Conservation (phyloP, 1,284 basidiomycete species). For the Bondarzewia mesenterica region DNA sequence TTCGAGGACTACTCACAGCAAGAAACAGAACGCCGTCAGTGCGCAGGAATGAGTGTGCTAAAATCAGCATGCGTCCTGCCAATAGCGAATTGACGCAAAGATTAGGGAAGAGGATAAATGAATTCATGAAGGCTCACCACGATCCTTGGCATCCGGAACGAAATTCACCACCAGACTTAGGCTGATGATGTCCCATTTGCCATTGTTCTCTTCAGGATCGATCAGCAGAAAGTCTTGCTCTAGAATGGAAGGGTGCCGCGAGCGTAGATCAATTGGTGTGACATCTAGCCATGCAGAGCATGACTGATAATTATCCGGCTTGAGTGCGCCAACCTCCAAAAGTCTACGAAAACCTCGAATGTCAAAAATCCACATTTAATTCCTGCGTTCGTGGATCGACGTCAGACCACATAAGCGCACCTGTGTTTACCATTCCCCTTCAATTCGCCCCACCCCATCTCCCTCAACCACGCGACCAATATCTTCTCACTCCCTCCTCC, state of each 20-base stretch:
- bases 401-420: constrained; percentile 24
- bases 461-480: constrained; percentile 66
- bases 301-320: constrained; percentile 68
- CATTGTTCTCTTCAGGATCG: constrained; percentile 35
- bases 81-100: constrained; percentile 1
- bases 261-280: constrained; percentile 73
- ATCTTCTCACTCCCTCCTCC: constrained; percentile 83
- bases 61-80: constrained; percentile 65
- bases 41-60: constrained; percentile 56
- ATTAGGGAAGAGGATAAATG: no score
- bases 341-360: constrained; percentile 41
- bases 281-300: constrained; percentile 65
- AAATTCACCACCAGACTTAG: constrained; percentile 86
- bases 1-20: constrained; percentile 33
- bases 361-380: no score
- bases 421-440: constrained; percentile 26
- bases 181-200: constrained; percentile 71
- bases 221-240: constrained; percentile 79
- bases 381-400: background rate
- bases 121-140: constrained; percentile 47
- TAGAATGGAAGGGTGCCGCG: constrained; percentile 67
- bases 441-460: constrained; percentile 30
- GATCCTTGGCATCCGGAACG: constrained; percentile 63
- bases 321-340: constrained; percentile 81
- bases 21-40: constrained; percentile 61